Base-by-base conservation (phyloP, 805 yeast species). In the Candida maltosa region DNA sequence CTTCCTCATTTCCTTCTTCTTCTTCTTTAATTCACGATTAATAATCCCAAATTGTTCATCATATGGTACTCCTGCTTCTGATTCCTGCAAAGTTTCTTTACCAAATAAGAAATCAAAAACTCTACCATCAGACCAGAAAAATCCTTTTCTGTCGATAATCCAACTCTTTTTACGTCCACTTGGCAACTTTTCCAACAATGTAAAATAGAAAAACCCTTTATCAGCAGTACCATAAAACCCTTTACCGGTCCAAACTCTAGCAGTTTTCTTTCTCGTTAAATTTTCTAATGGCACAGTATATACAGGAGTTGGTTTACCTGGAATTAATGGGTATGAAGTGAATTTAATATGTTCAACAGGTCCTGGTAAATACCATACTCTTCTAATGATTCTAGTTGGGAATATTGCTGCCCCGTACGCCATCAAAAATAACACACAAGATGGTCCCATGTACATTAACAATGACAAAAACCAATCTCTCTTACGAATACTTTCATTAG, bases 111-210 rank as follows among this genome's bases (percentile, higher is more conserved):
- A 73, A 55, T 87, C 95, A 58, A 81, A 83, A 2, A 87, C 83
- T 40, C 95, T 69, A 11, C 95, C 95, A 56, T 87, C 95, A 22
- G 93, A 89, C 95, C 95, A 87, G 62, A 84, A 87, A 69, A 87
- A 87, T 9, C 95, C 95, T 48, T 78, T 80, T 45, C 95, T 69
- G 53, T 87, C 95, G 14, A 85, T 83, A 12, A 83, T 62, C 87
- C 89, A 86, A 16, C 85, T 87, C 26, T 75, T 65, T 7, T 37
- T 34, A 17, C 46, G 52, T 4, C 45, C 42, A n/a, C 44, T 46
- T 10, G 41, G 37, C 15, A 73, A 72, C 16, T 64, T 58, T 48
- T 85, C 91, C 54, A 76, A 78, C 45, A 87, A 57, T 31, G 83
- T 74, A 51, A 85, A 82, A 69, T 83, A 80, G 56, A 86, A 86